Evolutionary conservation across 495 filamentous ascomycete species (phyloP), one percentile per base, ranked within the genome.

Genomic region (Pyrenopolyporus hunteri): DNA sequence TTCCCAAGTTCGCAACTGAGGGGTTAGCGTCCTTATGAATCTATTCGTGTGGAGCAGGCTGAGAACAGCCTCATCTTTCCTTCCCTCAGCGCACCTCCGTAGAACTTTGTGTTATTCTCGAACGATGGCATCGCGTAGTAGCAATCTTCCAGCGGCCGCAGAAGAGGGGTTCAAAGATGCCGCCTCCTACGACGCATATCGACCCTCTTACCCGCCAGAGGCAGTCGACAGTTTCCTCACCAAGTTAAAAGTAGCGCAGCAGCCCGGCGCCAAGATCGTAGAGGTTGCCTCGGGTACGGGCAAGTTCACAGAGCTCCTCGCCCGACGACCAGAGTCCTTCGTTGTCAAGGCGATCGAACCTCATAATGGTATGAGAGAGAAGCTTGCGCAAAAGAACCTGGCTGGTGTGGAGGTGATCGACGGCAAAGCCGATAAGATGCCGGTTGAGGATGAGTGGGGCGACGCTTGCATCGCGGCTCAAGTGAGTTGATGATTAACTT

Each of bases 271-370:
- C 16, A 71, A 71, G 26, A 71, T 90, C 23, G 70, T 88, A 32
- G 87, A 89, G 59, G 71, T 91, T 17, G 88, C 78, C 0, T 80
- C 83, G 3, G 87, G 88, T 0, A 88, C 85, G 0, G 87, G 87
- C 7, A 89, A 88, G 60, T 85, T 87, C 63, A 88, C 85, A 2
- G 80, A 86, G 61, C 58, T 81, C 14, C 74, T 90, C 5, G 79
- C 80, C 1, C 67, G 40, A 3, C 70, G 85, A 23, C 69, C 74
- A 1, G 83, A 88, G 65, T 54, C 60, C 1, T 89, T 76, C 68
- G 66, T 78, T 19, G 78, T 89, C 33, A 58, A 84, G 11, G 87
- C 85, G 3, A 76, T 88, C 19, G 86, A 89, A 64, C 87, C 87
- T 6, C 85, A 87, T 64, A 72, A 67, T 14, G 78, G 68, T 1